Conservation (phyloP, 805 yeast species). For the Saturnispora sekii region DNA sequence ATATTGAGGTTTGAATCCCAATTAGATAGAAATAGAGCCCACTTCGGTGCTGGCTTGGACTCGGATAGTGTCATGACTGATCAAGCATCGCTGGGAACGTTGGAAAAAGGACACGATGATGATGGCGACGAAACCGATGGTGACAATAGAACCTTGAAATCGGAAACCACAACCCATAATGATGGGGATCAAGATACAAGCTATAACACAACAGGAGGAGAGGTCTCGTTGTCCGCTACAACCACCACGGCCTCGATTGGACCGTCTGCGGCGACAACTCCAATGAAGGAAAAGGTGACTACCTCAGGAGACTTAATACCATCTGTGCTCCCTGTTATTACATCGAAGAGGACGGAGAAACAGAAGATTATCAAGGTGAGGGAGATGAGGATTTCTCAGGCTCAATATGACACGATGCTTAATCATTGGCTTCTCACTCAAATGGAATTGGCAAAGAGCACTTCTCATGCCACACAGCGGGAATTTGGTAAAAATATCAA, state of each 20-base stretch:
- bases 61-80: neutral
- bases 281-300: neutral
- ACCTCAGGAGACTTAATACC: too few species aligned
- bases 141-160: slow-evolving; percentile 4
- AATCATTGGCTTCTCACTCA: slow-evolving; percentile 2
- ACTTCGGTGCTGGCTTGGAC: neutral
- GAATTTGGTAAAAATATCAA: slow-evolving; percentile 5
- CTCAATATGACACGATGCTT: slow-evolving; percentile 1
- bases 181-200: neutral
- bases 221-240: slow-evolving; percentile 14
- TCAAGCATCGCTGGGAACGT: neutral
- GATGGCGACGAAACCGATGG: neutral
- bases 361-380: neutral
- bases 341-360: neutral
- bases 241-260: neutral
- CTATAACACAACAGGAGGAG: slow-evolving; percentile 16
- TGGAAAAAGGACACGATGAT: neutral
- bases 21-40: slow-evolving; percentile 1
- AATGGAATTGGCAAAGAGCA: slow-evolving; percentile 6
- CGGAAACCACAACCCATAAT: slow-evolving; percentile 4
- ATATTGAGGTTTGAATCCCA: slow-evolving; percentile 3
- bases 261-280: neutral
- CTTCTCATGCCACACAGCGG: neutral
- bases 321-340: neutral
- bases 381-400: neutral